Evolutionary conservation across 2,329 filamentous ascomycete species (phyloP).

Genomic region (Epichloe sylvatica): DNA sequence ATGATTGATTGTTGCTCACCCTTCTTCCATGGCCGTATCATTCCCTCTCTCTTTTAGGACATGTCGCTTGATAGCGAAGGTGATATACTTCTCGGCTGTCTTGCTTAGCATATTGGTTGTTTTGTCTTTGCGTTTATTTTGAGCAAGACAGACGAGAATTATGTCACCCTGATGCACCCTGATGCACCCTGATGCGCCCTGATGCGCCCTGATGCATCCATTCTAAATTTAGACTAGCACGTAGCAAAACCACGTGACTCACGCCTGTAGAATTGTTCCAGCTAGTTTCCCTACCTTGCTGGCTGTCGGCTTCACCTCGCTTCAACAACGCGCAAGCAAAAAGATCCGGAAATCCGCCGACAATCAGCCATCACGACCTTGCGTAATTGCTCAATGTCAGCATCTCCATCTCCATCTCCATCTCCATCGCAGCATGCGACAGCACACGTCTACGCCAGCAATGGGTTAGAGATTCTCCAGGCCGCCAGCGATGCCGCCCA

Average conservation of each 20-base stretch:
- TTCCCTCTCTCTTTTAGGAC: too few species aligned
- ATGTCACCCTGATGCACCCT: too few species aligned
- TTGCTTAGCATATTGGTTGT: too few species aligned
- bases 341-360: conserved; percentile 29
- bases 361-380: conserved; percentile 26
- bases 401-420: conserved; percentile 13
- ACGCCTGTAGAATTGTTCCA: background rate
- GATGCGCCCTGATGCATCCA: too few species aligned
- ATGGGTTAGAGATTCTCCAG: conserved; percentile 32
- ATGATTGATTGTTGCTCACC: background rate
- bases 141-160: too few species aligned
- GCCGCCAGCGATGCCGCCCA: conserved; percentile 31
- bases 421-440: conserved; percentile 12
- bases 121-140: background rate
- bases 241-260: background rate
- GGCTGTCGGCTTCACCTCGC: conserved; percentile 25
- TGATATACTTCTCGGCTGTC: background rate
- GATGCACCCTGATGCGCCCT: too few species aligned
- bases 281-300: background rate
- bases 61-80: background rate
- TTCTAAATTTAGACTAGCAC: too few species aligned
- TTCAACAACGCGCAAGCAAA: conserved; percentile 18
- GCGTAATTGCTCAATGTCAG: conserved; percentile 10
- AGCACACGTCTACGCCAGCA: conserved; percentile 31
- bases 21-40: too few species aligned